Evolutionary conservation across 2,329 filamentous ascomycete species (phyloP), one percentile per base, ranked within the genome.

Genomic region (Colletotrichum navitas): DNA sequence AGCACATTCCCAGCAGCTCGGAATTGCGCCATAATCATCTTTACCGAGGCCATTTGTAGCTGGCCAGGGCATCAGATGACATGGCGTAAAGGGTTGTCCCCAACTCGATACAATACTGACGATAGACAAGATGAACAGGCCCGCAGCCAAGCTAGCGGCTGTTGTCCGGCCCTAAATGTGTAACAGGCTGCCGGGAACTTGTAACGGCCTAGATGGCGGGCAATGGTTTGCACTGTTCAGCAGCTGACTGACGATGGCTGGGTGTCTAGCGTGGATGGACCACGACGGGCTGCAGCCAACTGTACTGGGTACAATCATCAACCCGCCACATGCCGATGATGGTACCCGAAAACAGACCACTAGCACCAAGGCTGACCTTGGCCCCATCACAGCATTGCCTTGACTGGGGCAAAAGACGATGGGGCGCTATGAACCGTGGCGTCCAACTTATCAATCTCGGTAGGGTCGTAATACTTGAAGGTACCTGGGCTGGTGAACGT

Each of bases 391-490:
- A 34, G 26, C n/a, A 55, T 24, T 34, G 32, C 26, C 43, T 24
- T 67, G 65, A 16, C 58, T n/a, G 59, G 36, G 29, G 43, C 59
- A n/a, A 39, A 24, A 10, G 21, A 29, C 32, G 11, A 47, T 36
- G 39, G 32, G 21, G 54, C n/a, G 18, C 21, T 39, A 45, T 66
- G 66, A 69, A 55, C 60, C 66, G 63, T 29, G 54, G 16, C 24
- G 34, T 34, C 45, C 43, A 68, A 65, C 29, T 68, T 68, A 68
- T 68, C 66, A 68, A 68, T 68, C 60, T 41, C 10, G 29, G 61
- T 63, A 61, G 60, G 52, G 34, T 34, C 18, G 34, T 24, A 34
- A 11, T 26, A 16, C 56, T 26, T 5, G 11, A 32, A 24, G 59
- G 66, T 69, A 41, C 39, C 14, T 16, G 16, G 39, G 39, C n/a